A percentile compares a stretch with the other conserved stretches of the same genome.
Conservation (phyloP, 2,329 filamentous ascomycete genomes). For the Colletotrichum trifolii region DNA sequence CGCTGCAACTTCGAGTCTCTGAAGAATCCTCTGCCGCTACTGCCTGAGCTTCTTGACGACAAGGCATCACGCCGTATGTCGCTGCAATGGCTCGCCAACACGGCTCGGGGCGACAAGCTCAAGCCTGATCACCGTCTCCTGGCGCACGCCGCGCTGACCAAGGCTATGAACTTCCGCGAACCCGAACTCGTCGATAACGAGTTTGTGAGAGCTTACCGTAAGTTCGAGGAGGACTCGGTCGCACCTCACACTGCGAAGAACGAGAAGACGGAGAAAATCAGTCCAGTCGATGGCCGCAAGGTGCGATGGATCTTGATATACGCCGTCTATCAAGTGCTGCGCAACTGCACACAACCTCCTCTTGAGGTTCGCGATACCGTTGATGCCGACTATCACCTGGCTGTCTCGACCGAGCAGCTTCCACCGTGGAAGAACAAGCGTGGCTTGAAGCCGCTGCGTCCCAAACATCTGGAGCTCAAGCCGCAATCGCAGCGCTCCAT, state of each 20-base stretch:
- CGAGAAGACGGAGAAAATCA: conserved; percentile 68
- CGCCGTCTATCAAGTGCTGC: conserved; percentile 77
- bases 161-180: conserved; percentile 59
- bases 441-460: conserved; percentile 42
- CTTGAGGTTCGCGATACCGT: conserved; percentile 68
- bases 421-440: conserved; percentile 58
- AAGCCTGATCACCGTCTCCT: conserved; percentile 61
- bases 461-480: conserved; percentile 44
- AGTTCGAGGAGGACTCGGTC: conserved; percentile 73
- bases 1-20: conserved; percentile 69
- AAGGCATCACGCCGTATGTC: conserved; percentile 48
- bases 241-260: conserved; percentile 58
- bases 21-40: conserved; percentile 72
- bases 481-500: conserved; percentile 31
- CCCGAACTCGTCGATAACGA: conserved; percentile 54
- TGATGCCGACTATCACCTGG: conserved; percentile 67
- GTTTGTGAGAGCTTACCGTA: conserved; percentile 75
- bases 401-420: conserved; percentile 53
- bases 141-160: conserved; percentile 63
- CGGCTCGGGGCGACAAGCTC: conserved; percentile 50
- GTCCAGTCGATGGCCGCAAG: conserved; percentile 76
- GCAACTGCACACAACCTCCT: conserved; percentile 70
- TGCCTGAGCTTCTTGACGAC: conserved; percentile 61
- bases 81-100: conserved; percentile 48
- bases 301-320: conserved; percentile 84